Evolutionary conservation across 805 yeast species (phyloP).

Genomic region (Saccharomycopsis capsularis): DNA sequence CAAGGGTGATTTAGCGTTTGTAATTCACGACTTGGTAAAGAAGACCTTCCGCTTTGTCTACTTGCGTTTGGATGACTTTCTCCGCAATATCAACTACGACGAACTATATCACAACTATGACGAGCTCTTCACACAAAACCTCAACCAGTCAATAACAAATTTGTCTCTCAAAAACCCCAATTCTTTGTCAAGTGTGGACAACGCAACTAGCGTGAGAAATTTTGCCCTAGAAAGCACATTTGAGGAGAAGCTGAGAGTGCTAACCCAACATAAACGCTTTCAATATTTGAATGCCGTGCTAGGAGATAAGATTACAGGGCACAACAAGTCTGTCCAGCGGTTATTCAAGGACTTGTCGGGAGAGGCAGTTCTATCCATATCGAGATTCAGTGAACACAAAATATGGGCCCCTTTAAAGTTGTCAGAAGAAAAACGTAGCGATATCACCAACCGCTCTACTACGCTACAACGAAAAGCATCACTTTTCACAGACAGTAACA

Average conservation of each 20-base stretch:
- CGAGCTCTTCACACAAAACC: slow-evolving; percentile 6
- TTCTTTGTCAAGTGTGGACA: background rate
- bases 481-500: slow-evolving; percentile 35
- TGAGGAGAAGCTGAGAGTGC: background rate
- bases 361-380: slow-evolving; percentile 47
- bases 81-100: slow-evolving; percentile 21
- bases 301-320: slow-evolving; percentile 71
- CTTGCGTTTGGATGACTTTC: slow-evolving; percentile 27
- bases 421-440: too few species aligned
- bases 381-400: slow-evolving; percentile 55
- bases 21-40: slow-evolving; percentile 39
- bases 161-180: background rate
- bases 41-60: slow-evolving; percentile 32
- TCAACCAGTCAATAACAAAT: slow-evolving; percentile 10
- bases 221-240: background rate
- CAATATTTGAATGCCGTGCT: slow-evolving; percentile 23
- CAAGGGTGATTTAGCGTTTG: slow-evolving; percentile 31
- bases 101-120: slow-evolving; percentile 14
- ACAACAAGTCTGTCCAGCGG: slow-evolving; percentile 67
- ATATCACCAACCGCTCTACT: background rate
- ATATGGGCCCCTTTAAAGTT: slow-evolving; percentile 48
- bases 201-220: background rate
- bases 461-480: slow-evolving; percentile 35
- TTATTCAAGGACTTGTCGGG: slow-evolving; percentile 65
- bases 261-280: background rate